These are phyloP conservation scores for Colletotrichum sp. DNA, from an alignment of 2,329 filamentous ascomycete species.

Conservation along the genomic window DNA sequence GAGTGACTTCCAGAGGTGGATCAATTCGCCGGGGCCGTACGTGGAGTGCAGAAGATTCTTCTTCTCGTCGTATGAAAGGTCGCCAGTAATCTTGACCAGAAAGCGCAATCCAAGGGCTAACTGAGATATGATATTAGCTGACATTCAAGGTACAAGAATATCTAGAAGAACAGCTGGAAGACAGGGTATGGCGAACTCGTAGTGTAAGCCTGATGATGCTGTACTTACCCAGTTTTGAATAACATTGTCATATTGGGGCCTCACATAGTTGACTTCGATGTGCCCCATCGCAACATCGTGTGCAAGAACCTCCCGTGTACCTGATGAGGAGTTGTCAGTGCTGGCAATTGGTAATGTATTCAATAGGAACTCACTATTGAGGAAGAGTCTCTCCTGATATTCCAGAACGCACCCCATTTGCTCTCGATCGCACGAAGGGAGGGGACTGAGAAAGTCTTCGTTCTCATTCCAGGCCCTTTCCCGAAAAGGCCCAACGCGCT, in stretches of 20 bases:
- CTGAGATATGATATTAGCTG: not conserved
- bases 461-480: not conserved
- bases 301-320: rapidly evolving
- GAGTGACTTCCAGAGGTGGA: rapidly evolving
- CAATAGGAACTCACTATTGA: not conserved
- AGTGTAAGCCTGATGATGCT: no score
- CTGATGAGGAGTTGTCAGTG: rapidly evolving
- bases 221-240: not conserved
- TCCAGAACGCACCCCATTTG: not conserved
- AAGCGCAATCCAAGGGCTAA: rapidly evolving
- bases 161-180: not conserved
- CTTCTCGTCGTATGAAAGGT: not conserved
- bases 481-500: rapidly evolving
- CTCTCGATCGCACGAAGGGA: not conserved
- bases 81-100: not conserved
- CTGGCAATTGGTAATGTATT: not conserved
- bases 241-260: rapidly evolving
- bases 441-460: rapidly evolving
- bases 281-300: not conserved
- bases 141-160: not conserved
- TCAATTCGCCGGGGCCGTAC: rapidly evolving
- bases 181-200: not conserved
- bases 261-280: not conserved
- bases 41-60: not conserved
- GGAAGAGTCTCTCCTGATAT: not conserved